Percentiles rank a stretch among this genome's conserved stretches.
phyloP scores from a whole-genome alignment of 2,329 filamentous ascomycete genomes.

The Aspergillus sp. region DNA sequence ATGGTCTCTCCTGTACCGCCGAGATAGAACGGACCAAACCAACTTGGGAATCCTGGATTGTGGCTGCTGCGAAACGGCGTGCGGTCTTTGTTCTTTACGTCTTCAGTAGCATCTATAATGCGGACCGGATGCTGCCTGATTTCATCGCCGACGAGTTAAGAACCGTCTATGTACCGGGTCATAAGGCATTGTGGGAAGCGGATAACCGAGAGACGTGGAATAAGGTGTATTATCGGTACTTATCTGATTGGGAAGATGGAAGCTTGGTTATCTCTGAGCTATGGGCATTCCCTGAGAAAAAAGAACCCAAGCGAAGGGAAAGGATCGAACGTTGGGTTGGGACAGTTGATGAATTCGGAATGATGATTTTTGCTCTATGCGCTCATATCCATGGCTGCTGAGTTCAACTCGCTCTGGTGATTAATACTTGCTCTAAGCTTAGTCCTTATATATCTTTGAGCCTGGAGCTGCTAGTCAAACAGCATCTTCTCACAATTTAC shows the following conservation, averaged over 20 bases:
- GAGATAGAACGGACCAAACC: conserved; percentile 45
- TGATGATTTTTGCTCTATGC: conserved; percentile 50
- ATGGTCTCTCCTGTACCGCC: conserved; percentile 46
- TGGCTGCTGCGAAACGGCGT: conserved; percentile 54
- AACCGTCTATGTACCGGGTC: conserved; percentile 45
- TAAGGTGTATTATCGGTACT: conserved; percentile 41
- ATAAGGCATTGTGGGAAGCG: conserved; percentile 47
- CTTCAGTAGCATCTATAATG: conserved; percentile 51
- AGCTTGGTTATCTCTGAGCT: conserved; percentile 52
- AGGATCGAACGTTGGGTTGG: conserved; percentile 54
- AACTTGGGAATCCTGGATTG: conserved; percentile 55
- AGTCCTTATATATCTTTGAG: too few relatives aligned
- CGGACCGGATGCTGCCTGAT: conserved; percentile 45
- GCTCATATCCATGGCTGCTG: conserved; percentile 30
- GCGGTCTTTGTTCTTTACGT: conserved; percentile 55
- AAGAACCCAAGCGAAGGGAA: conserved; percentile 29
- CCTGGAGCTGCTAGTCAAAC: too few relatives aligned
- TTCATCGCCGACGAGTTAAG: conserved; percentile 52
- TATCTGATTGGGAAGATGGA: conserved; percentile 45
- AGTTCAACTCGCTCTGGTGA: neutral
- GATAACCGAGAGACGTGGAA: conserved; percentile 43
- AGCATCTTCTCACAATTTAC: too few relatives aligned
- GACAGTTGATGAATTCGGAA: conserved; percentile 54
- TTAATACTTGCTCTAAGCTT: too few relatives aligned
- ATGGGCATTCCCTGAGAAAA: conserved; percentile 45